phyloP scores from a whole-genome alignment of 306 rosid species.

The Vigna nakashimae region DNA sequence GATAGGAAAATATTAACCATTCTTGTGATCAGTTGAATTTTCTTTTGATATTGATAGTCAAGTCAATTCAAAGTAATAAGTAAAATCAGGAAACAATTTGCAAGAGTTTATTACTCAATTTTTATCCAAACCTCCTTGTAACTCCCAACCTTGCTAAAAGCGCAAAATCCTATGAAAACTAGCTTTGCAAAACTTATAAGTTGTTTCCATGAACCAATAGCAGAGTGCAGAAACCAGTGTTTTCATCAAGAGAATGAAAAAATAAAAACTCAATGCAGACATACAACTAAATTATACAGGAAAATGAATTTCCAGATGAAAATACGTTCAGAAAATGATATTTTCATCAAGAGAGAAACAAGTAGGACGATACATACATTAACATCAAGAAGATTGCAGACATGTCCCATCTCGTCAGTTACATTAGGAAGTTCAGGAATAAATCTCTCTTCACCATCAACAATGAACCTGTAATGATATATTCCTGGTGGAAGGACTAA shows the following conservation, averaged over 20 bases:
- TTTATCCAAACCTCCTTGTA: not conserved
- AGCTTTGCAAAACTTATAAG: slow-evolving; percentile 16
- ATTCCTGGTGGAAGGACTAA: slow-evolving; percentile 81
- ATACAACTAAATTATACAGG: slow-evolving; percentile 17
- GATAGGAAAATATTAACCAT: slow-evolving; percentile 16
- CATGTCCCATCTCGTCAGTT: slow-evolving; percentile 79
- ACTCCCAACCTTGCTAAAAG: slow-evolving; percentile 21
- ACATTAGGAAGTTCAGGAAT: slow-evolving; percentile 77
- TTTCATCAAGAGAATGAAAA: no score
- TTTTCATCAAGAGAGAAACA: slow-evolving; percentile 12
- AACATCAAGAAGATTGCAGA: slow-evolving; percentile 86
- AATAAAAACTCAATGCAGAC: slow-evolving; percentile 6
- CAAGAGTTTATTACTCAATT: not conserved
- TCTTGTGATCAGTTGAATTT: slow-evolving; percentile 23
- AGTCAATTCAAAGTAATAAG: slow-evolving; percentile 28
- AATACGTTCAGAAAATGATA: slow-evolving; percentile 28
- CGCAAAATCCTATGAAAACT: slow-evolving; percentile 25
- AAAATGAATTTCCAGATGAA: slow-evolving; percentile 16
- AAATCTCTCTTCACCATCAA: slow-evolving; percentile 84
- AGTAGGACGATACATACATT: slow-evolving; percentile 58
- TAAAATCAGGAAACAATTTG: slow-evolving; percentile 19
- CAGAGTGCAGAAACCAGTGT: slow-evolving; percentile 21
- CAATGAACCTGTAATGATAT: slow-evolving; percentile 83
- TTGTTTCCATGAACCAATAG: slow-evolving; percentile 16
- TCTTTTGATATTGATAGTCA: slow-evolving; percentile 17